Evolutionary conservation across 1,284 basidiomycete genomes (phyloP).

Genomic region (Exobasidium cylindrosporum): DNA sequence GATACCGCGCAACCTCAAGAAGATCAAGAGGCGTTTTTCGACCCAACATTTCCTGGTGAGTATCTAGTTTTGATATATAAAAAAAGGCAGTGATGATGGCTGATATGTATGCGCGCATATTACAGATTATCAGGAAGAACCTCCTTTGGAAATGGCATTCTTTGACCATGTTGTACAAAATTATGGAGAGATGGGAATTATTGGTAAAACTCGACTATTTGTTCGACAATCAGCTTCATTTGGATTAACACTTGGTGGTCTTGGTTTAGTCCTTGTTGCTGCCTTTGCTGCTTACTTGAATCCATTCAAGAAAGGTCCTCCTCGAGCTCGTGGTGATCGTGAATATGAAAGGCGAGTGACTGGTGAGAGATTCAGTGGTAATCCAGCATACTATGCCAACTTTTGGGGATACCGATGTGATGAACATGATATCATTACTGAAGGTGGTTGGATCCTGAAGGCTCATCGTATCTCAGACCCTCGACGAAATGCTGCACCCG

Average conservation of each 20-base stretch:
- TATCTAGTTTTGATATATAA: neutral
- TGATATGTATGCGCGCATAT: neutral
- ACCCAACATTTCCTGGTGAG: slow-evolving; percentile 31
- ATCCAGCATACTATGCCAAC: slow-evolving; percentile 49
- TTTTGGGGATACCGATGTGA: slow-evolving; percentile 56
- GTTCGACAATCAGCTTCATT: slow-evolving; percentile 46
- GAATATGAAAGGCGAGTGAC: slow-evolving; percentile 54
- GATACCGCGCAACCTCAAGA: slow-evolving; percentile 3
- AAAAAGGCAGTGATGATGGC: neutral
- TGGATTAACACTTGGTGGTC: slow-evolving; percentile 24
- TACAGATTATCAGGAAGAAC: slow-evolving; percentile 29
- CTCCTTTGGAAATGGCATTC: slow-evolving; percentile 45
- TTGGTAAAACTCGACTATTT: slow-evolving; percentile 36
- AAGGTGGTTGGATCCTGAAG: slow-evolving; percentile 53
- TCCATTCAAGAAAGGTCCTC: slow-evolving; percentile 44
- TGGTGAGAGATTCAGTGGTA: slow-evolving; percentile 46
- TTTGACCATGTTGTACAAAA: slow-evolving; percentile 50
- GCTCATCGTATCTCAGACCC: slow-evolving; percentile 53
- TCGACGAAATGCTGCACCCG: slow-evolving; percentile 40
- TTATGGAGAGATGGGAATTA: slow-evolving; percentile 41
- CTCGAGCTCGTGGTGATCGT: slow-evolving; percentile 41
- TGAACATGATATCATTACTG: slow-evolving; percentile 51
- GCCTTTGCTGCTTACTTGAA: slow-evolving; percentile 47
- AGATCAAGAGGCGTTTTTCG: slow-evolving; percentile 30
- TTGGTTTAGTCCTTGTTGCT: slow-evolving; percentile 32